Base-by-base conservation (phyloP, 2,329 filamentous ascomycete species). In the Bipolaris bicolor region DNA sequence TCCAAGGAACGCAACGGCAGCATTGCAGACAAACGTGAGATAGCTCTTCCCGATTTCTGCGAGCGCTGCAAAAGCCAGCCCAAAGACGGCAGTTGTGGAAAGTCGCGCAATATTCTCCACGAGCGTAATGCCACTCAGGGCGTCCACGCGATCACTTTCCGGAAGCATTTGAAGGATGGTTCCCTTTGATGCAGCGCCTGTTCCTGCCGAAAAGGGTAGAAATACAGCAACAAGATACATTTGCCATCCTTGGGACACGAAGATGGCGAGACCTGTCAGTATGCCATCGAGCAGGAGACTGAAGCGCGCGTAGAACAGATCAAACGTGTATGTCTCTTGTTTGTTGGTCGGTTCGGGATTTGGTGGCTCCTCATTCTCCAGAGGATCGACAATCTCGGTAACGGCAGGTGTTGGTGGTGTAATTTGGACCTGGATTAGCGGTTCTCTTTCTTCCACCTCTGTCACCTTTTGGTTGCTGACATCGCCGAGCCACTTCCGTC, bases 121-220 rank as follows among this genome's bases (percentile, higher is more conserved):
- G 0, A 91, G 77, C 0, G 87, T 90, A 11, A 91, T 86, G 0
- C 86, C 88, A 37, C 87, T 86, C 3, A 91, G 77, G 0, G 89
- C 88, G 66, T 91, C 88, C 0, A 84, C 82, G 0, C 88, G 81
- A 53, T 88, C 83, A 0, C 80, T 80, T 1, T 84, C 79, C 0
- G 86, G 78, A 43, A 87, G 87, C 87, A 91, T 88, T 55, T 89
- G 84, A 0, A 89, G 83, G 57, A 91, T 90, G n/a, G 88, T 86
- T 0, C 88, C 89, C 63, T 91, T 91, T 1, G 88, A 87, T 0
- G 88, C 87, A 0, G 88, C 83, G 0, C 87, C 88, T 0, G 88
- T 88, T 0, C 89, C 89, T 0, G 88, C 88, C 0, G 86, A 88
- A 29, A 91, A 84, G 0, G 89, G 89, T 0, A 91, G 79, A 1